Evolutionary conservation across 2,329 filamentous ascomycete genomes (phyloP).

Genomic region (Colletotrichum endophyticum): DNA sequence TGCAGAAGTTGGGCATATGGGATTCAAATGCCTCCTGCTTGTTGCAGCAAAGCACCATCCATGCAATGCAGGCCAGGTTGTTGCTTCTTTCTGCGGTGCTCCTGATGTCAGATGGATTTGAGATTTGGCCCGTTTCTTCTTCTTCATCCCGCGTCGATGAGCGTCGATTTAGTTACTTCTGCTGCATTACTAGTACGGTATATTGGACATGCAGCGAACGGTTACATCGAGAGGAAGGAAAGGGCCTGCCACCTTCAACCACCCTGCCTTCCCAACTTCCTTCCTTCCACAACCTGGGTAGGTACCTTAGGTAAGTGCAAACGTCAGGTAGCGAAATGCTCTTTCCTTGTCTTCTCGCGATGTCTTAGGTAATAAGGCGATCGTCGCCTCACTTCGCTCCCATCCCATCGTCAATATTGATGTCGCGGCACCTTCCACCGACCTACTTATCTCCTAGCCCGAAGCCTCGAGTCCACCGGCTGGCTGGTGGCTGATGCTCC

Average conservation of each 20-base stretch:
- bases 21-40: background rate
- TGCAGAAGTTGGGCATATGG: background rate
- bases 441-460: background rate
- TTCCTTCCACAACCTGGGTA: background rate
- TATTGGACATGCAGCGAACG: background rate
- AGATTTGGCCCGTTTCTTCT: background rate
- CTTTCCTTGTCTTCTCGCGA: background rate
- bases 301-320: background rate
- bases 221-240: background rate
- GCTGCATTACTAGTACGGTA: background rate
- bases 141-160: background rate
- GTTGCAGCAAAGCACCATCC: background rate
- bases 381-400: background rate
- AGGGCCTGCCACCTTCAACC: background rate
- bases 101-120: background rate
- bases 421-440: background rate
- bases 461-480: background rate
- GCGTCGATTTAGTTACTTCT: background rate
- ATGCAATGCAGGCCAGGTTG: background rate
- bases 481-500: background rate
- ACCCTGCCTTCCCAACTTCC: background rate
- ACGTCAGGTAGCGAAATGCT: background rate
- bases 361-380: background rate
- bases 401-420: background rate
- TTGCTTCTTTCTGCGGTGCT: background rate